Base-by-base conservation (phyloP, 1,284 basidiomycete genomes). In the Xerocomus nothofagi region DNA sequence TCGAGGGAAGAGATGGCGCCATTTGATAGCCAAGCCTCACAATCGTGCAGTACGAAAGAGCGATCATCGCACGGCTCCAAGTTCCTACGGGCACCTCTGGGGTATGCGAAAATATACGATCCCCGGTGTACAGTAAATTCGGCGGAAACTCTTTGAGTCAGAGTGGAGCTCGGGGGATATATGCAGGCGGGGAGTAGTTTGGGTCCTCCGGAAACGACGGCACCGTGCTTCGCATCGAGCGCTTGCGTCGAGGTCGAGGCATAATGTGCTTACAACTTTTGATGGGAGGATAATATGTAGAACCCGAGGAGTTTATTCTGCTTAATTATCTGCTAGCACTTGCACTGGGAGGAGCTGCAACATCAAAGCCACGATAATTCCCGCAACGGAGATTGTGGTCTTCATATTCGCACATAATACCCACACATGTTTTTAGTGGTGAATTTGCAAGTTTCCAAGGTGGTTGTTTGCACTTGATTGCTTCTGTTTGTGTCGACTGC, bases 251-350 rank as follows among this genome's bases (percentile, higher is more conserved):
- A 24, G 23, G 40, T 40, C n/a, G 18, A 24, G 26, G 21, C 9
- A 2, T 36, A 39, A 33, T 23, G 24, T 32, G 39, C n/a, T 8
- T 26, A 18, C 18, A 23, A 18, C 21, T 27, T 27, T 47, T 37
- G 12, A 32, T 37, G n/a, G 7, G 15, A 31, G 14, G 10, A 2
- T 21, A 10, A 32, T 11, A n/a, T 5, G 29, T 9, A 29, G 20
- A 11, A 48, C 21, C 39, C 26, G 49, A 39, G 51, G 40, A 34
- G n/a, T 51, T 41, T 11, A n/a, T 45, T 23, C 18, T 11, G 45
- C 7, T 24, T 24, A 12, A 31, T 33, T 44, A 23, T 53, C 30
- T 33, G 42, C 23, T 32, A 20, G 21, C 31, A 29, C 42, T 31
- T n/a, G 23, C 15, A 18, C 29, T 15, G 17, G 21, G 20, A 15